Evolutionary conservation across 2,329 filamentous ascomycete species (phyloP).

Genomic region (Phyllosticta citrichinensis): DNA sequence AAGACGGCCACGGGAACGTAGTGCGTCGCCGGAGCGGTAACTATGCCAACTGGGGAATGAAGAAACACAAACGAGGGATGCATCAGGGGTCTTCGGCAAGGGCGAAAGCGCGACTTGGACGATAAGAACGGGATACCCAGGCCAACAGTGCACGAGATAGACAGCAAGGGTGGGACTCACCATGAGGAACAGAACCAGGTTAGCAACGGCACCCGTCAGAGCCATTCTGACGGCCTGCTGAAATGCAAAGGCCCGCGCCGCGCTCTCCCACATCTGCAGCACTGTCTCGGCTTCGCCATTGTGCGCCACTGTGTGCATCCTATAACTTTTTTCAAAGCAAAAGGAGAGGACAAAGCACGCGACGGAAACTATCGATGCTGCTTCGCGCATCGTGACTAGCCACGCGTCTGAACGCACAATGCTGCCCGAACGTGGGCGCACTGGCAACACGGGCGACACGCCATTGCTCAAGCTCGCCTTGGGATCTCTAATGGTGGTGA

Average conservation of each 20-base stretch:
- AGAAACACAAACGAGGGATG: neutral
- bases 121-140: neutral
- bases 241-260: constrained; percentile 4
- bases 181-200: constrained; percentile 8
- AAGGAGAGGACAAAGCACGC: constrained; percentile 6
- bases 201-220: neutral
- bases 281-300: neutral
- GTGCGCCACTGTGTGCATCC: constrained; percentile 6
- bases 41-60: neutral
- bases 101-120: constrained; percentile 4
- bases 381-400: constrained; percentile 7
- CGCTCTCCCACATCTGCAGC: constrained; percentile 6
- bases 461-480: constrained; percentile 9
- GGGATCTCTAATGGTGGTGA: constrained; percentile 16
- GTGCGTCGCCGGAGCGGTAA: neutral
- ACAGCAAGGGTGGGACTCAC: constrained; percentile 2
- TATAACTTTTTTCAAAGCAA: constrained; percentile 8
- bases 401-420: constrained; percentile 6
- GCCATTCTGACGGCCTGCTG: constrained; percentile 4
- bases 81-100: neutral
- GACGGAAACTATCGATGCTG: neutral
- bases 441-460: neutral
- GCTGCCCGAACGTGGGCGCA: constrained; percentile 6
- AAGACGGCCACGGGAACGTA: neutral
- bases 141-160: neutral